A percentile compares a stretch with the other conserved stretches of the same genome.
Evolutionary conservation across 2,329 filamentous ascomycete species (phyloP).

Genomic region (Botrytis fabae): DNA sequence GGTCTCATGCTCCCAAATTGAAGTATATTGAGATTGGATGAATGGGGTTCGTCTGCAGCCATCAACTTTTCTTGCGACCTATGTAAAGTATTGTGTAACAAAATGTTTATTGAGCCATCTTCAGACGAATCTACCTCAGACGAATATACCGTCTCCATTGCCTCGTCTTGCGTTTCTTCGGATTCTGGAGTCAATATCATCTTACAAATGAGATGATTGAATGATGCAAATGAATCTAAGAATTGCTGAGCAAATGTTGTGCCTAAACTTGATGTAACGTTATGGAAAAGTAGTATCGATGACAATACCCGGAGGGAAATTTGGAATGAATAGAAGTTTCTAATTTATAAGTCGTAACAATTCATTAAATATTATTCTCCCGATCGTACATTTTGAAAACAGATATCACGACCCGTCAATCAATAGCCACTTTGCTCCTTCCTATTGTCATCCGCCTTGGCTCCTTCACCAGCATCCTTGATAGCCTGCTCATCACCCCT

Average conservation of each 20-base stretch:
- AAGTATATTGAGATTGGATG: background rate
- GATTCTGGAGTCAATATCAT: background rate
- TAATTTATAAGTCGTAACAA: background rate
- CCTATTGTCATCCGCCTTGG: constrained; percentile 42
- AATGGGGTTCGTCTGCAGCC: background rate
- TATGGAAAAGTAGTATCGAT: background rate
- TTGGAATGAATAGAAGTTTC: background rate
- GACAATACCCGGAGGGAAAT: background rate
- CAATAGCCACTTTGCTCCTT: constrained; percentile 49
- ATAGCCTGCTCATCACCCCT: constrained; percentile 73
- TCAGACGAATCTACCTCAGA: background rate
- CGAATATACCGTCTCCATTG: background rate
- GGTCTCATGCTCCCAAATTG: background rate
- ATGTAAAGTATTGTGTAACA: background rate
- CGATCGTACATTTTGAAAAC: constrained; percentile 7
- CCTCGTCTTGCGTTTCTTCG: background rate
- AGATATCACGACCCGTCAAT: constrained; percentile 11
- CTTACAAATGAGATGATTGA: background rate
- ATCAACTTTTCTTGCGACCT: background rate
- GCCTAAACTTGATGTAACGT: background rate
- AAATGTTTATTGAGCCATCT: background rate
- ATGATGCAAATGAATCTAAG: background rate
- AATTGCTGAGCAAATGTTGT: background rate
- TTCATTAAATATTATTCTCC: background rate
- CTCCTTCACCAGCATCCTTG: constrained; percentile 37